Base-by-base conservation (phyloP, 441 rosid species). In the Pelargonium fulgidum region DNA sequence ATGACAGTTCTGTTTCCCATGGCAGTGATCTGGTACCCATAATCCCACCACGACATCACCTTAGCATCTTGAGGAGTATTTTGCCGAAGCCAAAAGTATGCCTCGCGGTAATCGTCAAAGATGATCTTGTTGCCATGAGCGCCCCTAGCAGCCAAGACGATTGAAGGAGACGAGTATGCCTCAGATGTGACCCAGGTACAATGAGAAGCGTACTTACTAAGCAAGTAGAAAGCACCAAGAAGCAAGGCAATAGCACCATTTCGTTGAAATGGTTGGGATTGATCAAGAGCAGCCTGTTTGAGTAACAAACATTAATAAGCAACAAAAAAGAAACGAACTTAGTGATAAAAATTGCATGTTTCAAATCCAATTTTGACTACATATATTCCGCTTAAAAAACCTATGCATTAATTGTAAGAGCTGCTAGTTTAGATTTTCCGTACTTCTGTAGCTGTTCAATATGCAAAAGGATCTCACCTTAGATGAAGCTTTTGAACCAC, bases 1-100 rank as follows among this genome's bases (percentile, higher is more conserved):
- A 94, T 94, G 67, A 94, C 99, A 20, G 99, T 90, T 90, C 98
- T 92, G 79, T 92, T 94, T 75, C 97, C 99, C 99, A 94, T 94
- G 75, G 99, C 99, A 67, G 98, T 94, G 76, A 94, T 94, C 77
- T 94, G 99, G 80, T 93, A 91, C 70, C 99, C 99, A 74, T 93
- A 93, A 85, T 93, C 99, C 99, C 99, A 93, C 99, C 99, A 90
- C 19, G 99, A 94, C 99, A 94, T 94, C 79, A 94, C 83, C 85
- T 94, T 94, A 64, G 99, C 99, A 85, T 94, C 96, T n/a, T 80
- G 83, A 56, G 99, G 97, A 65, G 99, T 94, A 79, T 94, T 94
- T 74, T 92, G 98, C 45, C 89, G 88, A 73, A 94, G 96, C 99
- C 99, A 94, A 81, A 83, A 94, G 82, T 94, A 94, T 24, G 99